phyloP scores from a whole-genome alignment of 495 filamentous ascomycete genomes.

The Stereocaulon alpinum region DNA sequence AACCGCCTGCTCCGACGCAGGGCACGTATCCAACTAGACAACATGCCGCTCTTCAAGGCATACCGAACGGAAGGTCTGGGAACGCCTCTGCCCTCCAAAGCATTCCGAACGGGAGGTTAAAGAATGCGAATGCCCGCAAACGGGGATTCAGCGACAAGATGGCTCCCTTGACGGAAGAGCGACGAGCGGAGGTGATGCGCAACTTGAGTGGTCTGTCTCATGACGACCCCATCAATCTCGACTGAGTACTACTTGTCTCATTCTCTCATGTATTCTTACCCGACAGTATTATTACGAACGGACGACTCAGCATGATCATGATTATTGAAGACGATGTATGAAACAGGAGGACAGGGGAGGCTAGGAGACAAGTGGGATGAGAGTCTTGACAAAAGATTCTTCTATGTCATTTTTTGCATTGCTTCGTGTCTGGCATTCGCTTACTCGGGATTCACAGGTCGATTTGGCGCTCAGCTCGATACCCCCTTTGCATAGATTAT shows the following conservation, averaged over 20 bases:
- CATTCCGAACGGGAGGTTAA: background rate
- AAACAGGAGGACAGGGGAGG: background rate
- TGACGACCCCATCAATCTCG: slow-evolving; percentile 12
- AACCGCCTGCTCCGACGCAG: too few species aligned
- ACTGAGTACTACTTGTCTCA: background rate
- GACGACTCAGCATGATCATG: background rate
- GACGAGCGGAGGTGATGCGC: slow-evolving; percentile 6
- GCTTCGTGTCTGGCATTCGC: slow-evolving; percentile 6
- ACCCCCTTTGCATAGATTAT: slow-evolving; percentile 11
- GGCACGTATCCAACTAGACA: too few species aligned
- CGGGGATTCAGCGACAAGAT: slow-evolving; percentile 4
- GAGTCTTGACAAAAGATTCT: background rate
- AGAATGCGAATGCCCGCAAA: background rate
- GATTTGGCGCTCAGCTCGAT: slow-evolving; percentile 14
- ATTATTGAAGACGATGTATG: background rate
- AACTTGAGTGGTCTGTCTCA: slow-evolving; percentile 1
- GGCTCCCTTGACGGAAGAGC: slow-evolving; percentile 5
- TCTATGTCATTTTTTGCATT: background rate
- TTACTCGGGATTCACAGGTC: slow-evolving; percentile 11
- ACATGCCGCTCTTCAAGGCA: background rate
- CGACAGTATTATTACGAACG: background rate
- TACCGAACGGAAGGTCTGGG: background rate
- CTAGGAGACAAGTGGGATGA: background rate
- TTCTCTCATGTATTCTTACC: too few species aligned
- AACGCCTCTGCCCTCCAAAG: too few species aligned